Percentiles rank a stretch among this genome's conserved stretches.
These are phyloP conservation scores for Pleurotus djamor DNA, from an alignment of 768 basidiomycete genomes.

Conservation along the genomic window DNA sequence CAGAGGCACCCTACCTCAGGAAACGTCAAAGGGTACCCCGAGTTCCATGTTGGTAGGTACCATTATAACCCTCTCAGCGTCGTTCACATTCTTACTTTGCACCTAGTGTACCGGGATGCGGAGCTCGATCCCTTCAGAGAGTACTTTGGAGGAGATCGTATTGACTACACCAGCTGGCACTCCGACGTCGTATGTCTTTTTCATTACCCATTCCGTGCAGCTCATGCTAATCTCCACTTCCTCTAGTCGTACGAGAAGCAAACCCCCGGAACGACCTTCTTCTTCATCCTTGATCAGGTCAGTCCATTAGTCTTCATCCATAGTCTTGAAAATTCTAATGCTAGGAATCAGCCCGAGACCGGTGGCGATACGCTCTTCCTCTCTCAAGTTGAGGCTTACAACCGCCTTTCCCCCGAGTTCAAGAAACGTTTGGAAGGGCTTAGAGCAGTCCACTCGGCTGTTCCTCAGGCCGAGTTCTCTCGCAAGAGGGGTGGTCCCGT, in stretches of 20 bases:
- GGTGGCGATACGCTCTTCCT: conserved; percentile 59
- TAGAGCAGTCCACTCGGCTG: conserved; percentile 52
- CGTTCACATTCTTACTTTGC: background rate
- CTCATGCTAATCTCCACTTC: background rate
- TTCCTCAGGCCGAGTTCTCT: conserved; percentile 48
- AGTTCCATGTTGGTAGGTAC: conserved; percentile 52
- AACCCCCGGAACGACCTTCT: conserved; percentile 54
- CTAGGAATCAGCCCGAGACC: conserved; percentile 21
- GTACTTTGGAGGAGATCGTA: conserved; percentile 38
- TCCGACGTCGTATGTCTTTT: conserved; percentile 44
- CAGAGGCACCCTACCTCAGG: conserved; percentile 47
- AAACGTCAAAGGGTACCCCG: conserved; percentile 53
- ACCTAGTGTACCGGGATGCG: conserved; percentile 48
- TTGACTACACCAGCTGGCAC: conserved; percentile 46
- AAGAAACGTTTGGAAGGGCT: conserved; percentile 57
- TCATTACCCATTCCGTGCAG: background rate
- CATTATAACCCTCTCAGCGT: background rate
- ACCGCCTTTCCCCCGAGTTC: conserved; percentile 55
- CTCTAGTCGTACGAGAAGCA: conserved; percentile 51
- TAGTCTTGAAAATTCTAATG: background rate
- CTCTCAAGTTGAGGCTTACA: conserved; percentile 59
- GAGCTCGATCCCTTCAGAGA: conserved; percentile 40
- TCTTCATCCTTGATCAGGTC: conserved; percentile 51
- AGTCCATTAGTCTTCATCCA: too few relatives aligned
- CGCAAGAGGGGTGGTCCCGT: conserved; percentile 40